Evolutionary conservation across 257 asterid species (phyloP).

Genomic region (Ehretia macrophylla): DNA sequence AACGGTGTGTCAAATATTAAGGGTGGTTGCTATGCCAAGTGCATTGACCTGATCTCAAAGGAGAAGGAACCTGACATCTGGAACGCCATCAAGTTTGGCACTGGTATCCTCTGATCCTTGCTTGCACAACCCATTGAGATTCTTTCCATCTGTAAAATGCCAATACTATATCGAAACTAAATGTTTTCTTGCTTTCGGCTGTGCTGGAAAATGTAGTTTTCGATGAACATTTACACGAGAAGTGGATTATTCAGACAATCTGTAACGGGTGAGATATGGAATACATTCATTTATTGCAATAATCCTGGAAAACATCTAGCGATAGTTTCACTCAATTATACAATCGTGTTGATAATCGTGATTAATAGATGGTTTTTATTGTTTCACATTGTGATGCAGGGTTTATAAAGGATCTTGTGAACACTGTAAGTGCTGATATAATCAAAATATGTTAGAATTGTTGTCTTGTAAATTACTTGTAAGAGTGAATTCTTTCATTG

Average conservation of each 20-base stretch:
- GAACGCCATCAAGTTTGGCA: constrained; percentile 82
- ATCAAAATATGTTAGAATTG: no score
- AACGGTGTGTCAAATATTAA: constrained; percentile 78
- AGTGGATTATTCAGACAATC: constrained; percentile 78
- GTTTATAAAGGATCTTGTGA: no score
- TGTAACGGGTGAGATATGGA: constrained; percentile 49
- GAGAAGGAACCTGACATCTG: constrained; percentile 95
- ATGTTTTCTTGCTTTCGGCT: constrained; percentile 8
- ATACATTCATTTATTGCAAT: no score
- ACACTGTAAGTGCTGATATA: no score
- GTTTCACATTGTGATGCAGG: no score
- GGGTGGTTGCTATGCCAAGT: constrained; percentile 89
- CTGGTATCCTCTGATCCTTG: constrained; percentile 35
- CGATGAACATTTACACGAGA: constrained; percentile 76
- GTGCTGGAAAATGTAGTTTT: constrained; percentile 78
- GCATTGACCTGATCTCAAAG: constrained; percentile 63
- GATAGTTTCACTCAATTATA: no score
- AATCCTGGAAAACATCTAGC: no score
- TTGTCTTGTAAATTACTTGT: no score
- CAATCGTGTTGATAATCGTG: no score
- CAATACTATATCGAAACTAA: neutral
- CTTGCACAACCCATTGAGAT: neutral
- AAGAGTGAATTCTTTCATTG: no score
- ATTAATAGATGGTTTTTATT: no score
- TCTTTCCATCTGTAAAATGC: no score